Conservation (phyloP, 164 flowering plant species). For the Dillenia turbinata region DNA sequence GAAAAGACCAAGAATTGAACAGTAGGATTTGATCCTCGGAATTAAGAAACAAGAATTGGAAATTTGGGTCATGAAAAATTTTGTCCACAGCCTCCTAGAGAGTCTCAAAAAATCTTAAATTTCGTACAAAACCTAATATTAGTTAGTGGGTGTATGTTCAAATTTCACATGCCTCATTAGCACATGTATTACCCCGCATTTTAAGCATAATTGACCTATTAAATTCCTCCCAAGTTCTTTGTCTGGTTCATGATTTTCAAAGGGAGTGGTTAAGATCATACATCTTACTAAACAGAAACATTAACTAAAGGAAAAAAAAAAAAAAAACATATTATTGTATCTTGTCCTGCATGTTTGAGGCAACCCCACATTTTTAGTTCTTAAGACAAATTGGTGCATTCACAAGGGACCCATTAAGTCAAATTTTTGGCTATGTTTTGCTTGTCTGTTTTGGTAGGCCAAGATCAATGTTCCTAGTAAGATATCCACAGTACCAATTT, state of each 20-base stretch:
- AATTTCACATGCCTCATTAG: not conserved
- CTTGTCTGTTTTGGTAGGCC: conserved; percentile 19
- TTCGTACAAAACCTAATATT: not conserved
- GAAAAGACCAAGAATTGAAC: not conserved
- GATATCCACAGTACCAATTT: not conserved
- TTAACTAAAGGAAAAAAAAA: conserved; percentile 1
- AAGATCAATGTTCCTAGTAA: not conserved
- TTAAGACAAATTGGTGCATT: not conserved
- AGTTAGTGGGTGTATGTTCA: not conserved
- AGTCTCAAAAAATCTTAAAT: conserved; percentile 16
- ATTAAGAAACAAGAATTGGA: conserved; percentile 1
- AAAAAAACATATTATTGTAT: conserved; percentile 1
- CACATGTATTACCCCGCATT: conserved; percentile 26
- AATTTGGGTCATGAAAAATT: conserved; percentile 3
- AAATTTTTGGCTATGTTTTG: conserved; percentile 18
- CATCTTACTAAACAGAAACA: conserved; percentile 11
- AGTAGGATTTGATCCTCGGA: not conserved
- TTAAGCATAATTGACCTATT: conserved; percentile 17
- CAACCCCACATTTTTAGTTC: conserved; percentile 17
- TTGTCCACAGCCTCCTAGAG: conserved; percentile 19
- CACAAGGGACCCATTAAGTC: conserved; percentile 18
- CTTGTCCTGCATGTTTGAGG: conserved; percentile 16
- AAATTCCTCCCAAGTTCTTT: conserved; percentile 23
- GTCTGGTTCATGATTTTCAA: conserved; percentile 60
- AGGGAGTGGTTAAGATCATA: conserved; percentile 53